Base-by-base conservation (phyloP, 192 early-diverging fungal species). In the Entomortierella beljakovae region DNA sequence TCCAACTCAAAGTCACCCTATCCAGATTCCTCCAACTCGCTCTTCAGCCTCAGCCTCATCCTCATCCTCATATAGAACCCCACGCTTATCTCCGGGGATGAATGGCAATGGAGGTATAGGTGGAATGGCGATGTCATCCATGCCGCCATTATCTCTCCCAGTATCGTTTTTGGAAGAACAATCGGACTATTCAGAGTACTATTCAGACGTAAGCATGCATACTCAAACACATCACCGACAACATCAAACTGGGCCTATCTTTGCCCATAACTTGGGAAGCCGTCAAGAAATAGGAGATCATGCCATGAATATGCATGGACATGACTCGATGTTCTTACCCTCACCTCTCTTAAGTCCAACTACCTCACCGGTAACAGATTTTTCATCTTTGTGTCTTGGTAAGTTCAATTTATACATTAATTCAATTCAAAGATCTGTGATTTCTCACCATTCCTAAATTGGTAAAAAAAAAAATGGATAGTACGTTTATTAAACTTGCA, bases 91-190 rank as follows among this genome's bases (percentile, higher is more conserved):
- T n/a, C 75, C 75, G 10, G 70, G 70, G 20, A 29, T 59, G 32
- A 72, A 52, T 37, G 35, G 65, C 2, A 38, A 26, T 13, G 52
- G 54, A 6, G 49, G 70, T 2, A 9, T 49, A 18, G 31, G 15
- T 34, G 71, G 59, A 34, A 6, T 61, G 35, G 25, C 43, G 1
- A 33, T 65, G 48, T 33, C 75, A 11, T 42, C 53, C 0, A 58
- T 79, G 57, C 67, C 73, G 22, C 75, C 75, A 40, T 31, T 79
- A 40, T 34, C 61, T 4, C 62, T 79, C 3, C 75, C 75, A 13
- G 67, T 65, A 5, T 25, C 66, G 1, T 79, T 79, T 35, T 25
- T 79, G 49, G 75, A 79, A 26, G 75, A 79, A 3, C 67, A 79
- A 33, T 52, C 46, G 9, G 75, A 65, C 37, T 79, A 79, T 22